These are phyloP conservation scores for Ascochyta lentis DNA, from an alignment of 2,329 filamentous ascomycete genomes.

Conservation along the genomic window DNA sequence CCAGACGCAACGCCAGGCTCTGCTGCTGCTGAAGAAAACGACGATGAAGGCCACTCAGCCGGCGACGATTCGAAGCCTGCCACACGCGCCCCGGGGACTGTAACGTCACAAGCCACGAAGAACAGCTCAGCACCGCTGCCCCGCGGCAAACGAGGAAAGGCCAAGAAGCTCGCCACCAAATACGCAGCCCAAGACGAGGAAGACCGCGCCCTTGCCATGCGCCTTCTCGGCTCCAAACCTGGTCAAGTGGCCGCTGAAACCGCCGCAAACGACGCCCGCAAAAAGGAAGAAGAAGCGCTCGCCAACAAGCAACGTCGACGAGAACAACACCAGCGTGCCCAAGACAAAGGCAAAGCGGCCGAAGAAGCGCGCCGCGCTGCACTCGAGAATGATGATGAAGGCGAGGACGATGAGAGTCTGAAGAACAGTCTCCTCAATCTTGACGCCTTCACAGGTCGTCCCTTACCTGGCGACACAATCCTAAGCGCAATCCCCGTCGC, in stretches of 20 bases:
- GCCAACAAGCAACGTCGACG: constrained; percentile 76
- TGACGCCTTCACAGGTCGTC: constrained; percentile 77
- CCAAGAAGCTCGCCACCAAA: constrained; percentile 85
- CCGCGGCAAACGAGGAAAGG: constrained; percentile 80
- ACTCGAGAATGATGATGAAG: constrained; percentile 53
- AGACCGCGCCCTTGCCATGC: constrained; percentile 82
- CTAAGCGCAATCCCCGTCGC: constrained; percentile 69
- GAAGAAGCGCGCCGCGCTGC: constrained; percentile 69
- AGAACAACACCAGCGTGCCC: constrained; percentile 79
- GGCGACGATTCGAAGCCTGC: constrained; percentile 25
- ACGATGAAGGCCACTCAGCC: constrained; percentile 43
- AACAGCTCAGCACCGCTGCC: constrained; percentile 45
- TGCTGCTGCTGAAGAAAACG: constrained; percentile 27
- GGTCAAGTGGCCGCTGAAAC: constrained; percentile 71
- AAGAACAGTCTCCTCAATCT: constrained; percentile 53
- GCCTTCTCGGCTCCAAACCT: constrained; percentile 80
- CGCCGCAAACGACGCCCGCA: constrained; percentile 66
- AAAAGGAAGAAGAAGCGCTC: constrained; percentile 74
- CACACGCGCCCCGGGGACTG: constrained; percentile 33
- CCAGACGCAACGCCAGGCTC: constrained; percentile 21
- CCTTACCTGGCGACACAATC: constrained; percentile 82
- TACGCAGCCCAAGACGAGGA: constrained; percentile 96
- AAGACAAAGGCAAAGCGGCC: constrained; percentile 76
- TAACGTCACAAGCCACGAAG: constrained; percentile 38
- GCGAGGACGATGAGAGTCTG: constrained; percentile 65